Percentiles rank a stretch among this genome's conserved stretches.
These are phyloP conservation scores for Ligustrum vulgare DNA, from an alignment of 257 asterid genomes.

Conservation along the genomic window DNA sequence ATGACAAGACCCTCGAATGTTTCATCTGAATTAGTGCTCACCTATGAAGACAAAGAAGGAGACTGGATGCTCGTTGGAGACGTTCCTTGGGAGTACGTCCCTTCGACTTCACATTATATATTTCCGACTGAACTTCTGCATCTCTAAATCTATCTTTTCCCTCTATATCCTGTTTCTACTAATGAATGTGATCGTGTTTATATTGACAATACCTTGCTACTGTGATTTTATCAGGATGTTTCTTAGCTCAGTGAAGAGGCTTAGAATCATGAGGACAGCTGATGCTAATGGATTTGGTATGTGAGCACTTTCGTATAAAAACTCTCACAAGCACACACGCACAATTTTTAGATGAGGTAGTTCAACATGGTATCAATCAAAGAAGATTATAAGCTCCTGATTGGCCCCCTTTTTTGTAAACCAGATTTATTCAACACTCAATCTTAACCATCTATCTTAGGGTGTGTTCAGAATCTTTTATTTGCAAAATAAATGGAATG, in stretches of 20 bases:
- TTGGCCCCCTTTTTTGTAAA: no score
- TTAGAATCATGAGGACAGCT: slow-evolving; percentile 68
- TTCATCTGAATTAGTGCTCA: slow-evolving; percentile 69
- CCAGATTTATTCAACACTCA: no score
- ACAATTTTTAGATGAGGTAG: no score
- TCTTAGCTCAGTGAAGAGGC: slow-evolving; percentile 69
- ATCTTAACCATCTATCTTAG: no score
- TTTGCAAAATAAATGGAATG: no score
- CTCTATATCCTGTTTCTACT: neutral
- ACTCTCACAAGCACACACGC: neutral
- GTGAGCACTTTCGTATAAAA: neutral
- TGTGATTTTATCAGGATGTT: slow-evolving; percentile 61
- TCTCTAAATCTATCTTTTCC: neutral
- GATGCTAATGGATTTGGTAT: slow-evolving; percentile 79
- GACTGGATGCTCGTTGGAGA: slow-evolving; percentile 98
- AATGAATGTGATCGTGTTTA: slow-evolving; percentile 10
- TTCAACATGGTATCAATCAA: no score
- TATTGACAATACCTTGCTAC: slow-evolving; percentile 7
- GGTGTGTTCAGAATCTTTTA: no score
- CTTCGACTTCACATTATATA: neutral
- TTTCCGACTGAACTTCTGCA: neutral
- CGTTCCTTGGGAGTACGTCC: slow-evolving; percentile 89
- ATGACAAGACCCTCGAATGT: slow-evolving; percentile 42
- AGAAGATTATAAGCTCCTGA: no score
- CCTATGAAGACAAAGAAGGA: slow-evolving; percentile 90